These are phyloP conservation scores for Pilasporangium apinafurcum DNA, from an alignment of 352 stramenopile genomes.

Conservation along the genomic window DNA sequence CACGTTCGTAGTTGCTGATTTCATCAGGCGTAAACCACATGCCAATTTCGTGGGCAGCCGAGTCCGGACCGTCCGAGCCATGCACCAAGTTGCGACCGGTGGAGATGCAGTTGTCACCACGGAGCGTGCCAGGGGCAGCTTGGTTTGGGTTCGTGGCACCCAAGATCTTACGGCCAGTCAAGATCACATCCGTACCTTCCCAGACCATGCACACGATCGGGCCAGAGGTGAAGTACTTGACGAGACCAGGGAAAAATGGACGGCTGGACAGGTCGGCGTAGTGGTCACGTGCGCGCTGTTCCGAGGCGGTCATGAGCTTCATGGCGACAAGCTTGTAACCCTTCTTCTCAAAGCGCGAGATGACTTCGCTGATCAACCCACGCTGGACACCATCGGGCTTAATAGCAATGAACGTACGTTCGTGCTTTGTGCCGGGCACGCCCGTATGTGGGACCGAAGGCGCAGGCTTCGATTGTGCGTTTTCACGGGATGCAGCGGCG, in stretches of 20 bases:
- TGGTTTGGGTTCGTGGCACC: constrained; percentile 93
- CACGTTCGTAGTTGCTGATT: constrained; percentile 88
- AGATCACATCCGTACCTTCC: constrained; percentile 92
- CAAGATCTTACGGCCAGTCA: constrained; percentile 93
- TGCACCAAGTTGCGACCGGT: constrained; percentile 92
- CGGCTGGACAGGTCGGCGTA: constrained; percentile 92
- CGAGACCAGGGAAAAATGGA: constrained; percentile 89
- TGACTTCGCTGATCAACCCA: constrained; percentile 92
- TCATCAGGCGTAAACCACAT: constrained; percentile 93
- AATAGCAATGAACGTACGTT: constrained; percentile 94
- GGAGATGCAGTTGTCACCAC: constrained; percentile 92
- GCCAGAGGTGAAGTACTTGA: constrained; percentile 90
- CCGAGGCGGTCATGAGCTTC: constrained; percentile 92
- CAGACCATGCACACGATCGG: constrained; percentile 95
- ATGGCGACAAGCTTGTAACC: constrained; percentile 94
- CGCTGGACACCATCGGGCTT: constrained; percentile 94
- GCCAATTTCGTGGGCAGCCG: constrained; percentile 89
- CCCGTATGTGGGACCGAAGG: constrained; percentile 54
- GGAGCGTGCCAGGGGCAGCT: constrained; percentile 90
- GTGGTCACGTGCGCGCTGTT: constrained; percentile 88
- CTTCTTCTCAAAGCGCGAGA: constrained; percentile 94
- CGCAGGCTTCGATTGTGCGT: constrained; percentile 43
- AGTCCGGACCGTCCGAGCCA: constrained; percentile 89
- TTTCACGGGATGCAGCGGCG: constrained; percentile 19
- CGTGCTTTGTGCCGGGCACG: constrained; percentile 87